Conservation (phyloP, 139 green algal genomes). For the Chlamydomonas asymmetrica region DNA sequence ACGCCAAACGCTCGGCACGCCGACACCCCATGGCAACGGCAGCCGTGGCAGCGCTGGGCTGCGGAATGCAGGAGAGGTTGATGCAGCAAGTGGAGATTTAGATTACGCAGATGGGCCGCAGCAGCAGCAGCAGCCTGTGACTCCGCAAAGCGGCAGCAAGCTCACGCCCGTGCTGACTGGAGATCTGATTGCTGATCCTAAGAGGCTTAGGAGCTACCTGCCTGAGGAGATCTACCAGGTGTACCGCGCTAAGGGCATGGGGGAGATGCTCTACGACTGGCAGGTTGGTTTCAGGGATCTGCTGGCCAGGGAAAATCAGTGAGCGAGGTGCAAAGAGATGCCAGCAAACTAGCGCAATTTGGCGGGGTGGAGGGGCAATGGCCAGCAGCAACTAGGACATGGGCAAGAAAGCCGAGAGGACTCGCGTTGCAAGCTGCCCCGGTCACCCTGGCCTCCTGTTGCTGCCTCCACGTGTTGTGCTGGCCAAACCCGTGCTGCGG, state of each 20-base stretch:
- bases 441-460: background rate
- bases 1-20: too few relatives aligned
- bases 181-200: background rate
- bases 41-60: background rate
- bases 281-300: constrained; percentile 45
- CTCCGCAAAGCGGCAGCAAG: background rate
- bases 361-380: too few relatives aligned
- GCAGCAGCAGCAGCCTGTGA: background rate
- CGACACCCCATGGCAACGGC: background rate
- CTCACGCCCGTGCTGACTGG: background rate
- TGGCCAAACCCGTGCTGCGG: background rate
- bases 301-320: too few relatives aligned
- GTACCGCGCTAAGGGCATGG: constrained; percentile 47
- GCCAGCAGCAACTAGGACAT: background rate
- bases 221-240: constrained; percentile 34
- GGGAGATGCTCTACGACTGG: constrained; percentile 72
- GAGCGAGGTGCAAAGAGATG: background rate
- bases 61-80: background rate
- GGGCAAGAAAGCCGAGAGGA: background rate
- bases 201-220: constrained; percentile 47
- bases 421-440: background rate
- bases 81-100: background rate
- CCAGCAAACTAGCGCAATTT: background rate
- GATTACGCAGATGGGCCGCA: background rate
- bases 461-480: background rate